phyloP scores from a whole-genome alignment of 495 filamentous ascomycete species.

The Astrothelium subdiscretum region DNA sequence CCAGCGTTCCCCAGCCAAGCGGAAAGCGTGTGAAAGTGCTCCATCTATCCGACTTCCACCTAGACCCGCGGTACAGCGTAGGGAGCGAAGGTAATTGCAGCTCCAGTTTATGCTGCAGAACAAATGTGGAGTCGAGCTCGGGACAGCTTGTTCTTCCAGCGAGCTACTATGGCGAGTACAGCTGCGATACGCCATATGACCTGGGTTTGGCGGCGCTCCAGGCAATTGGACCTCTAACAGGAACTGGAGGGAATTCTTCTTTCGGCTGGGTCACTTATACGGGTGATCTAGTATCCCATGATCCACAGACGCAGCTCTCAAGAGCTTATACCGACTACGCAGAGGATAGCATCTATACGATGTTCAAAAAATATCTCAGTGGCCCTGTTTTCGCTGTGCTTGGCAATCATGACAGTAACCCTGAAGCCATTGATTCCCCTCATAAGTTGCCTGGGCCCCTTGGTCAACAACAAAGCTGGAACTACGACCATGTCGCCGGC shows the following conservation, averaged over 20 bases:
- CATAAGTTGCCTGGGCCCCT: slow-evolving; percentile 41
- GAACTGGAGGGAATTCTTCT: slow-evolving; percentile 32
- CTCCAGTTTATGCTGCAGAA: slow-evolving; percentile 41
- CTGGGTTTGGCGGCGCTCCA: slow-evolving; percentile 46
- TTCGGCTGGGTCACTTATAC: slow-evolving; percentile 44
- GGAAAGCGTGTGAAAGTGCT: slow-evolving; percentile 47
- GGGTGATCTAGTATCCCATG: slow-evolving; percentile 46
- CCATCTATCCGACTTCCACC: slow-evolving; percentile 49
- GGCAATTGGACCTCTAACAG: slow-evolving; percentile 45
- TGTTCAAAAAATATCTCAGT: slow-evolving; percentile 43
- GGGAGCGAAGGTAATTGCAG: slow-evolving; percentile 47
- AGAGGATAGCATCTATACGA: slow-evolving; percentile 38
- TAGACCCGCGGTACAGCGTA: slow-evolving; percentile 46
- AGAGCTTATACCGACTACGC: slow-evolving; percentile 39
- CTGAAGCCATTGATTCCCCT: slow-evolving; percentile 38
- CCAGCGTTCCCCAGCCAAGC: slow-evolving; percentile 32
- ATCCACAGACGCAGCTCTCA: slow-evolving; percentile 35
- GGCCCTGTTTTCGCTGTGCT: slow-evolving; percentile 44
- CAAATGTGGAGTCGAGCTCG: slow-evolving; percentile 30
- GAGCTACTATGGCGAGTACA: slow-evolving; percentile 41
- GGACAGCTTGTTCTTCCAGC: slow-evolving; percentile 35
- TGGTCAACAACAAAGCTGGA: slow-evolving; percentile 36
- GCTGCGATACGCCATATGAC: slow-evolving; percentile 49
- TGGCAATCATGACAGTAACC: slow-evolving; percentile 46
- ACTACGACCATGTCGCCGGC: slow-evolving; percentile 22